Base-by-base conservation (phyloP, 306 rosid species). In the Prunus armeniaca region DNA sequence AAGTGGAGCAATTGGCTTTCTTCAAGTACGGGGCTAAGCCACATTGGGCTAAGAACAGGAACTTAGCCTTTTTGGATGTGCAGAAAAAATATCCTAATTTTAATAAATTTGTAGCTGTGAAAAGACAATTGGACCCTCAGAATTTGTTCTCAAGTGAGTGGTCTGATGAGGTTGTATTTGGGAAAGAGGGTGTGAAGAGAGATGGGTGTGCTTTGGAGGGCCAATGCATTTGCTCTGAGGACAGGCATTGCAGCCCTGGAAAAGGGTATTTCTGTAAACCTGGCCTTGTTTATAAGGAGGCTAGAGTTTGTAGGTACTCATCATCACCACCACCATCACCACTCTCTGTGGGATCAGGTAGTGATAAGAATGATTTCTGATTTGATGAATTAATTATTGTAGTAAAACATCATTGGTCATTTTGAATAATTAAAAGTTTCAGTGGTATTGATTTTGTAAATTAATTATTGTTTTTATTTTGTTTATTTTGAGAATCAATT, bases 151-250 rank as follows among this genome's bases (percentile, higher is more conserved):
- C 96, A 0, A 89, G 91, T 83, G 79, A 74, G 55, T 88, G 92
- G 92, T 86, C 97, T 2, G 87, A 92, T 47, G 88, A 83, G 72
- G n/a, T 90, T 17, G 27, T 87, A 24, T 84, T 76, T 80, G 96
- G 93, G 25, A 83, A 71, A 72, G 85, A 50, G 41, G 84, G 55
- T 1, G 85, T 7, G 27, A 88, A 82, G 22, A 12, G 14, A 46
- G 88, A 90, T 69, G 97, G 87, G 50, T 92, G 97, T 84, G 96
- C 89, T 24, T 73, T 90, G 67, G 96, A 92, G 67, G 97, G 96
- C 72, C 82, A 66, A 0, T 90, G 93, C 65, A 60, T 88, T 5
- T 92, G 96, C 71, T 71, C 84, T 0, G 82, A 88, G 66, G 89
- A 92, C 38, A 76, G 82, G 49, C 96, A 92, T 78, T 90, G 96